Percentiles rank a stretch among this genome's conserved stretches.
Evolutionary conservation across 164 flowering plant species (phyloP).

Genomic region (Warburgia ugandensis): DNA sequence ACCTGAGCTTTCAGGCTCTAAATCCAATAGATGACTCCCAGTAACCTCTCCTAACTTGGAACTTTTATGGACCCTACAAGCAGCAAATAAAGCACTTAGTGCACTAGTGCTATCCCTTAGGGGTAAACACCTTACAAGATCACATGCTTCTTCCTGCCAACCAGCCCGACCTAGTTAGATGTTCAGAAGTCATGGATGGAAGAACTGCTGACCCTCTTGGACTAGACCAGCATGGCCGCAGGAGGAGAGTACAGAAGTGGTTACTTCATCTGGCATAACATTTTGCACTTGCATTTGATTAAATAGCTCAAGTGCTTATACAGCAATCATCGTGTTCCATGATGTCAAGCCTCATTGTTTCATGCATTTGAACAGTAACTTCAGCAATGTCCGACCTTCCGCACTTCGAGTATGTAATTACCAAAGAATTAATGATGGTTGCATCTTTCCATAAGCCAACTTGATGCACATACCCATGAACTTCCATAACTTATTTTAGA

Average conservation of each 20-base stretch:
- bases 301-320: conserved; percentile 30
- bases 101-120: conserved; percentile 21
- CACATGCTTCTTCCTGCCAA: conserved; percentile 42
- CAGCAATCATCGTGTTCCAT: conserved; percentile 53
- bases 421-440: conserved; percentile 33
- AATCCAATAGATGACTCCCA: conserved; percentile 25
- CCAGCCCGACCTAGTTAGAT: conserved; percentile 47
- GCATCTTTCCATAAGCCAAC: conserved; percentile 21
- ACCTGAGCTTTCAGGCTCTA: conserved; percentile 37
- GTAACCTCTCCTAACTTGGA: conserved; percentile 35
- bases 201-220: conserved; percentile 40
- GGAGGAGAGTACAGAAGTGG: conserved; percentile 42
- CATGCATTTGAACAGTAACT: conserved; percentile 29
- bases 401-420: conserved; percentile 44
- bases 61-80: conserved; percentile 41
- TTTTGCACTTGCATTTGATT: conserved; percentile 27
- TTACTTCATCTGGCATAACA: conserved; percentile 31
- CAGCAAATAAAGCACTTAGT: conserved; percentile 43
- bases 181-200: conserved; percentile 33
- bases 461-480: conserved; percentile 35
- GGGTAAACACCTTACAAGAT: conserved; percentile 28
- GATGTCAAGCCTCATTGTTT: conserved; percentile 11
- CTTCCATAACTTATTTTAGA: conserved; percentile 31
- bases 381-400: conserved; percentile 32
- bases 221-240: conserved; percentile 62